Evolutionary conservation across 306 rosid species (phyloP), one percentile per base, ranked within the genome.

Genomic region (Castanea crenata): DNA sequence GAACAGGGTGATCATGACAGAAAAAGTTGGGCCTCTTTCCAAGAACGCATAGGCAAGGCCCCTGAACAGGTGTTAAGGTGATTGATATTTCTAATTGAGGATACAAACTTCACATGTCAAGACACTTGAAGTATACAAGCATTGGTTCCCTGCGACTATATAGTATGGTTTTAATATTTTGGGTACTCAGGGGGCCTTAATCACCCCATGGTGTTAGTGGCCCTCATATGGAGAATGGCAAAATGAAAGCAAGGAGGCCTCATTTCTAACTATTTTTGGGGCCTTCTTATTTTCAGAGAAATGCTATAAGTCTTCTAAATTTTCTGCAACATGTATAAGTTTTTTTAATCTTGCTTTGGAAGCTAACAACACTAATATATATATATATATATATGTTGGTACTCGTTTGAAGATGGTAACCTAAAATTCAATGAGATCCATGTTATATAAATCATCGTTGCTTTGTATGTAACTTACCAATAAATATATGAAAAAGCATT

Each of bases 21-120:
- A 83, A 23, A 78, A 79, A 78, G 80, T 70, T 81, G 93, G 94
- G 92, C 86, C n/a, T 75, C 88, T 71, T 93, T 93, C 84, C 89
- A 85, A 78, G 87, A 62, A 62, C 88, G 92, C 65, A 74, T 93
- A 67, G 83, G 82, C 57, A 74, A 76, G 55, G 93, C 88, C 61
- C 93, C 90, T 69, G 87, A 91, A 71, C 98, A 93, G 86, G 85
- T 85, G 41, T 74, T 87, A 55, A 85, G 91, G 91, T 89, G 69
- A 84, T 61, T 69, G 9, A 68, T 76, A 1, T 69, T 73, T 51
- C 62, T 15, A 21, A 23, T 55, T 61, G 72, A 41, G 52, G 34
- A 51, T 18, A n/a, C 29, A 52, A 71, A 41, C 23, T 68, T 25
- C 70, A 38, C 58, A 35, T 74, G 21, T 76, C 19, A n/a, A 20